Percentiles rank a stretch among this genome's conserved stretches.
Evolutionary conservation across 805 yeast genomes (phyloP).

Genomic region (Yarrowia sp.): DNA sequence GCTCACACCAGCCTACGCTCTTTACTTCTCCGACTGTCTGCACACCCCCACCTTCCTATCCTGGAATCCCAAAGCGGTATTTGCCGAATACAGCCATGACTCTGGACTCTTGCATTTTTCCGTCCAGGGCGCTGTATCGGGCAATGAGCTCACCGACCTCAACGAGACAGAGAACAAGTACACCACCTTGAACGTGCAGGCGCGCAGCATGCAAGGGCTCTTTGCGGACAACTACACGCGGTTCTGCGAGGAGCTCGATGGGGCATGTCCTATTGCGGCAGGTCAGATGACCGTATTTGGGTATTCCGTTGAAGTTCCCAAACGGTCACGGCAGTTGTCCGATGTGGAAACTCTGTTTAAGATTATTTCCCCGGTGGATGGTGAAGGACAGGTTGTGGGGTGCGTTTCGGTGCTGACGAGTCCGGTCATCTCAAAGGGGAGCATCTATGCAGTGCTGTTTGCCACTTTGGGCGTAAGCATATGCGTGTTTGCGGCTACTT

Average conservation of each 20-base stretch:
- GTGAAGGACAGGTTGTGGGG: constrained; percentile 41
- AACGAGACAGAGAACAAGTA: constrained; percentile 32
- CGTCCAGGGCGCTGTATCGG: constrained; percentile 29
- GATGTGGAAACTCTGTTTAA: not conserved
- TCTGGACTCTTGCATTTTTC: constrained; percentile 9
- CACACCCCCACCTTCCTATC: not conserved
- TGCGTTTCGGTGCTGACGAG: constrained; percentile 52
- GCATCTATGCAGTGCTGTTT: constrained; percentile 44
- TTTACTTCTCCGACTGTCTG: not conserved
- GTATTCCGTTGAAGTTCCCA: constrained; percentile 29
- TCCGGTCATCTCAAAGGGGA: constrained; percentile 45
- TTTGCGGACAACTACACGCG: constrained; percentile 32
- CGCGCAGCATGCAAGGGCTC: not conserved
- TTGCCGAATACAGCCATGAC: not conserved
- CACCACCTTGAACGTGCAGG: constrained; percentile 34
- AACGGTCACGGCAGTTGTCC: constrained; percentile 31
- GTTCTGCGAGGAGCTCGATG: constrained; percentile 33
- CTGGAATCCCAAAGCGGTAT: constrained; percentile 8
- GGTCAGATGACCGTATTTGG: constrained; percentile 29
- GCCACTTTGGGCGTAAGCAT: constrained; percentile 45
- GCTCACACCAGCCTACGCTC: not conserved
- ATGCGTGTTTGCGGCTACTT: constrained; percentile 30
- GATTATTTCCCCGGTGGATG: constrained; percentile 34
- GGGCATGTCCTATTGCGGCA: constrained; percentile 36
- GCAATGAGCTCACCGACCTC: constrained; percentile 30